phyloP scores from a whole-genome alignment of 139 green algal species.

The Volvox reticuliferus region DNA sequence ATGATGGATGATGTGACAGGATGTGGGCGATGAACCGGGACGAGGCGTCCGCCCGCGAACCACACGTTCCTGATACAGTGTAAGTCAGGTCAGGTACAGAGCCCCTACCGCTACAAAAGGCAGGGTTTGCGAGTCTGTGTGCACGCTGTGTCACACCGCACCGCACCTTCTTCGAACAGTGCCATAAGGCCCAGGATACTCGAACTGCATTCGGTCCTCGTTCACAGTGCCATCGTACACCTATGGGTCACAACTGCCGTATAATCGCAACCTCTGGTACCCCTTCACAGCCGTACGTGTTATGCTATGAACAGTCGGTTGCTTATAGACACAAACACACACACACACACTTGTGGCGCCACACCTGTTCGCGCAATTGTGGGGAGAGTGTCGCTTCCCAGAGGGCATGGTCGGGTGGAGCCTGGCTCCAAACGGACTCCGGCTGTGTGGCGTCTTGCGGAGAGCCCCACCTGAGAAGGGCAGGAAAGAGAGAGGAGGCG shows the following conservation, averaged over 20 bases:
- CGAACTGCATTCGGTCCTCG: no score
- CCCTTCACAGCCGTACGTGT: no score
- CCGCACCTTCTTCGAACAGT: not conserved
- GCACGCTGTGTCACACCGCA: not conserved
- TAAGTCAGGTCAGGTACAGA: no score
- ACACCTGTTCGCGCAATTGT: not conserved
- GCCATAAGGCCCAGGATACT: not conserved
- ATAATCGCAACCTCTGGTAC: no score
- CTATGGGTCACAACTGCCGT: no score
- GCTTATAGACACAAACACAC: not conserved
- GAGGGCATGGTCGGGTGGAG: not conserved
- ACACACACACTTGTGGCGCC: not conserved
- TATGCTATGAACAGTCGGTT: no score
- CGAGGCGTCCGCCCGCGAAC: not conserved
- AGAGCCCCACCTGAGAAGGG: slow-evolving; percentile 17
- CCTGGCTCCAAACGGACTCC: not conserved
- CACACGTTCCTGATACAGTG: no score
- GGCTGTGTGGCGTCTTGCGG: not conserved
- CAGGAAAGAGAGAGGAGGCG: not conserved
- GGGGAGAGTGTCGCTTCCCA: not conserved
- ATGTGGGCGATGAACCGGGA: not conserved
- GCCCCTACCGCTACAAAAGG: no score
- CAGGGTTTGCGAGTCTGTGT: no score
- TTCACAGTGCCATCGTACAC: no score
- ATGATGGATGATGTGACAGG: not conserved